These are phyloP conservation scores for Calonectria crousiana DNA, from an alignment of 2,329 filamentous ascomycete genomes.

Conservation along the genomic window DNA sequence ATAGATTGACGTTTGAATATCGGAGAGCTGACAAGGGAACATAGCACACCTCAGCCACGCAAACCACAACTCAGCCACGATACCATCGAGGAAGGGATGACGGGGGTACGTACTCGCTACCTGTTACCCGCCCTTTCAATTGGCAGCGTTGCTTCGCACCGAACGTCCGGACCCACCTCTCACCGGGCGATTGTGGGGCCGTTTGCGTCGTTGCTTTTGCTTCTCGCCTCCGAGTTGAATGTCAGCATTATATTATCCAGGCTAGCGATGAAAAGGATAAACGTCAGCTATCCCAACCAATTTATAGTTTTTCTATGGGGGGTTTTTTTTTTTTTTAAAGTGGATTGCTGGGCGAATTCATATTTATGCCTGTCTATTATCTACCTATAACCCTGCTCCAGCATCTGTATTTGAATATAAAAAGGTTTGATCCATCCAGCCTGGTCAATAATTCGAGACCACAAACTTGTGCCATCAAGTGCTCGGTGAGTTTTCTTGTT, in stretches of 20 bases:
- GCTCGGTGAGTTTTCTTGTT: not conserved
- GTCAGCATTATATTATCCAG: not conserved
- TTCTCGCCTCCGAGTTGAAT: not conserved
- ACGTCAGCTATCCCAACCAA: not conserved
- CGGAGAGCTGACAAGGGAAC: conserved; percentile 17
- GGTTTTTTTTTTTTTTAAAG: too few species aligned
- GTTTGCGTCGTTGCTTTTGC: not conserved
- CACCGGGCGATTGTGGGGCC: conserved; percentile 11
- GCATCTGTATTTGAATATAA: too few species aligned
- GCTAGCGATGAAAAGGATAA: not conserved
- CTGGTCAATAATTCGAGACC: not conserved
- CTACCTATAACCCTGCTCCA: not conserved
- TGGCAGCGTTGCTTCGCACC: not conserved
- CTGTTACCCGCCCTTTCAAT: not conserved
- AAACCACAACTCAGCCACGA: conserved; percentile 24
- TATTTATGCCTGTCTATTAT: not conserved
- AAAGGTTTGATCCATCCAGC: not conserved
- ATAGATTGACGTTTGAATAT: not conserved
- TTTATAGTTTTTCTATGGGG: not conserved
- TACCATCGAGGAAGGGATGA: conserved; percentile 3
- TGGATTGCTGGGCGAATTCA: not conserved
- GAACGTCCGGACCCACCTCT: not conserved
- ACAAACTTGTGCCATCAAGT: not conserved
- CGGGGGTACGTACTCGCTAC: not conserved
- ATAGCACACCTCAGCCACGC: conserved; percentile 31